These are phyloP conservation scores for Chaetomidium leptoderma DNA, from an alignment of 495 filamentous ascomycete genomes.

Conservation along the genomic window DNA sequence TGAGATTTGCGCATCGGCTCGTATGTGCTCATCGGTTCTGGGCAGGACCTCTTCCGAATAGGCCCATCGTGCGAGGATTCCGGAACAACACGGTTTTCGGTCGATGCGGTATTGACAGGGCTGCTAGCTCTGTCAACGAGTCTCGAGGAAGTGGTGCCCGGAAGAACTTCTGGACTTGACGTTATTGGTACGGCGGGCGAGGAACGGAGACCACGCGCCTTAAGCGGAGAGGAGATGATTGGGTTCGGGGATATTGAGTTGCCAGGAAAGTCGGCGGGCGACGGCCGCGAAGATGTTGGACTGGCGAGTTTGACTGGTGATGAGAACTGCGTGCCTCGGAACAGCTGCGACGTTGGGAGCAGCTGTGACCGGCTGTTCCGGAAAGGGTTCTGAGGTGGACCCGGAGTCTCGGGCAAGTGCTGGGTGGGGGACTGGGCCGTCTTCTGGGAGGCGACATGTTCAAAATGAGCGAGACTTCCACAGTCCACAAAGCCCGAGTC, in stretches of 20 bases:
- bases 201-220: constrained; percentile 39
- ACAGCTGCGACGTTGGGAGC: constrained; percentile 43
- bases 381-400: constrained; percentile 39
- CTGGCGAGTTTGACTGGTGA: constrained; percentile 41
- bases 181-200: constrained; percentile 29
- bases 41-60: constrained; percentile 18
- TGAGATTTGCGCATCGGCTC: constrained; percentile 36
- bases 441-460: constrained; percentile 14
- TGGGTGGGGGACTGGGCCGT: constrained; percentile 8
- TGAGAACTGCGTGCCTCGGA: constrained; percentile 43
- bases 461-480: constrained; percentile 14
- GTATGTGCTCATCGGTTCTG: constrained; percentile 29
- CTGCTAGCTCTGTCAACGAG: constrained; percentile 17
- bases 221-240: constrained; percentile 42
- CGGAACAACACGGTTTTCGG: constrained; percentile 21
- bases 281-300: constrained; percentile 49
- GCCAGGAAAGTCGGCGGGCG: constrained; percentile 37
- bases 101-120: constrained; percentile 16
- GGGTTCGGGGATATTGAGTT: constrained; percentile 38
- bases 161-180: constrained; percentile 36
- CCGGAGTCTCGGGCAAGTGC: constrained; percentile 42
- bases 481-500: constrained; percentile 27
- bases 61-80: constrained; percentile 23
- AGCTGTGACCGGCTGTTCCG: constrained; percentile 34
- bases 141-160: constrained; percentile 22